phyloP scores from a whole-genome alignment of 2,329 filamentous ascomycete species.

The Xylaria sp. region DNA sequence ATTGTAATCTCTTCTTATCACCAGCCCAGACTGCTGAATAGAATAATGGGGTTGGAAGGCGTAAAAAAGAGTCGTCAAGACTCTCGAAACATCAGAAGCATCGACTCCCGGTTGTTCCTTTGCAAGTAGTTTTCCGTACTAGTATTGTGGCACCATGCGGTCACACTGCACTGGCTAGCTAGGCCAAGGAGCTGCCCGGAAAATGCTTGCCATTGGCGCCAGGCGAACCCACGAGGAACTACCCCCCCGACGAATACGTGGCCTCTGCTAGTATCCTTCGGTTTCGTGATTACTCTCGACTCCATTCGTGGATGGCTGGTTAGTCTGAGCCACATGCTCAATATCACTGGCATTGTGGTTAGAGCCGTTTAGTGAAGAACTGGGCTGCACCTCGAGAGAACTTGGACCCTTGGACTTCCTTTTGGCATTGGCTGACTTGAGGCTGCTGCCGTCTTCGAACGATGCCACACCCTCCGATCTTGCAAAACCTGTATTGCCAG shows the following conservation, averaged over 20 bases:
- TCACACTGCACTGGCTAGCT: conserved; percentile 2
- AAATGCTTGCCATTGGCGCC: background rate
- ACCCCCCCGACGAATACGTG: background rate
- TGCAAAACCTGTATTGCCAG: conserved; percentile 17
- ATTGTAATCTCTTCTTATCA: conserved; percentile 1
- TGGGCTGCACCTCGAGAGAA: conserved; percentile 1
- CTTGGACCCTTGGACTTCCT: conserved; percentile 2
- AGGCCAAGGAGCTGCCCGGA: background rate
- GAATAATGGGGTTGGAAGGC: conserved; percentile 1
- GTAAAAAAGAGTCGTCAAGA: conserved; percentile 5
- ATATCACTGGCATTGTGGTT: background rate
- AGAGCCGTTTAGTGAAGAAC: conserved; percentile 9
- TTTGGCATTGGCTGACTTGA: conserved; percentile 5
- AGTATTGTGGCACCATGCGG: conserved; percentile 1
- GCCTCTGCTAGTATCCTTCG: conserved; percentile 5
- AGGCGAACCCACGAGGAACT: background rate
- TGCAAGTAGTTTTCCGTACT: background rate
- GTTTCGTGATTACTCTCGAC: conserved; percentile 2
- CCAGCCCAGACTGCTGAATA: background rate
- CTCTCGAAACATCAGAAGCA: conserved; percentile 1
- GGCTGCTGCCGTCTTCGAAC: conserved; percentile 4
- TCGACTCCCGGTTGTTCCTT: background rate
- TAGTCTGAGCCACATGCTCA: background rate
- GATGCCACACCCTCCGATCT: conserved; percentile 13
- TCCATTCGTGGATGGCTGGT: conserved; percentile 7